These are phyloP conservation scores for Saccharum spontaneum DNA, from an alignment of 176 grass and related monocot genomes.

Conservation along the genomic window DNA sequence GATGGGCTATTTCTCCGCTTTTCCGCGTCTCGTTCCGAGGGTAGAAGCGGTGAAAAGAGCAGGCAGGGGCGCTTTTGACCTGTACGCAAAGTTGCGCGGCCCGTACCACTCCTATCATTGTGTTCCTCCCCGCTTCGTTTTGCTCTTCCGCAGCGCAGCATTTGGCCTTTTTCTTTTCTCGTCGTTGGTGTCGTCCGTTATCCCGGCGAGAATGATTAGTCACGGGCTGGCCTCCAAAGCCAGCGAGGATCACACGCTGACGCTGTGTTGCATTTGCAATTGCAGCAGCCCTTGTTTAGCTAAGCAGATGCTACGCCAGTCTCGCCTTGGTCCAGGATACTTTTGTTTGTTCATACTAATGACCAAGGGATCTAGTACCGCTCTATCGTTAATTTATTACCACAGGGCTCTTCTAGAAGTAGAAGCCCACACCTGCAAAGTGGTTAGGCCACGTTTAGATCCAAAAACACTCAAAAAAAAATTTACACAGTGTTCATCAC, in stretches of 20 bases:
- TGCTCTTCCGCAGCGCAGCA: not conserved
- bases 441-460: no score
- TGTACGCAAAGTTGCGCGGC: conserved; percentile 26
- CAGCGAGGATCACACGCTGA: not conserved
- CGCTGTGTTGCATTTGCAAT: not conserved
- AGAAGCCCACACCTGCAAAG: not conserved
- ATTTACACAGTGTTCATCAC: no score
- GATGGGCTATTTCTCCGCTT: conserved; percentile 1
- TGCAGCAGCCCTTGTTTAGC: not conserved
- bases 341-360: not conserved
- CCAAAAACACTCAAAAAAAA: no score
- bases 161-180: not conserved
- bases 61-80: conserved; percentile 32
- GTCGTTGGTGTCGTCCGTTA: not conserved
- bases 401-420: not conserved
- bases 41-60: not conserved
- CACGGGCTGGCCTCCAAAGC: not conserved
- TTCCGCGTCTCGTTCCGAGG: conserved; percentile 26
- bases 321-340: not conserved
- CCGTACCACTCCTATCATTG: conserved; percentile 47
- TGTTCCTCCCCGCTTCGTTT: not conserved
- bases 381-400: not conserved
- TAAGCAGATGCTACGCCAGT: not conserved
- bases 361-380: not conserved
- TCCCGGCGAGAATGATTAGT: conserved; percentile 3